A percentile compares a stretch with the other conserved stretches of the same genome.
phyloP scores from a whole-genome alignment of 306 rosid species.

The Cicer pinnatifidum region DNA sequence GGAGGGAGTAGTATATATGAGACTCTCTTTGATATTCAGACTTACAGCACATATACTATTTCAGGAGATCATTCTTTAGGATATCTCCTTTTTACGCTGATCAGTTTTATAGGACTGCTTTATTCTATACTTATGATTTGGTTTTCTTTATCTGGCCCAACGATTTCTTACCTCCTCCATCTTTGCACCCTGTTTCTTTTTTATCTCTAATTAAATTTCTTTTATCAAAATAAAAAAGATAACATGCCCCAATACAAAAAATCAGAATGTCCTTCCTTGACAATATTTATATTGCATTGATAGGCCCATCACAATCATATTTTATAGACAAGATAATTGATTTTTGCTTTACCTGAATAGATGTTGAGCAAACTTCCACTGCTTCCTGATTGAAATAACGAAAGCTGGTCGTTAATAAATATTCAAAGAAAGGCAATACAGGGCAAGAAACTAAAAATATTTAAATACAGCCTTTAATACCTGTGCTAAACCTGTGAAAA shows the following conservation, averaged over 20 bases:
- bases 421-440: slow-evolving; percentile 32
- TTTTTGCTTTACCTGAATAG: slow-evolving; percentile 69
- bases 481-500: slow-evolving; percentile 99
- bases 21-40: slow-evolving; percentile 12
- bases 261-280: not conserved
- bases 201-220: not conserved
- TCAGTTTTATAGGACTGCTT: not conserved
- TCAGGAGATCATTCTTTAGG: not conserved
- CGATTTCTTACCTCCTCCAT: not conserved
- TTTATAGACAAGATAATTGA: slow-evolving; percentile 7
- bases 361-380: slow-evolving; percentile 86
- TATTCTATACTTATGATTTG: not conserved
- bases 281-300: slow-evolving; percentile 32
- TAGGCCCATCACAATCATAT: slow-evolving; percentile 25
- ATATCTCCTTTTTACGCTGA: slow-evolving; percentile 2
- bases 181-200: not conserved
- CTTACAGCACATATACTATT: not conserved
- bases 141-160: slow-evolving; percentile 9
- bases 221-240: not conserved
- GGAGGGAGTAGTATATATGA: not conserved
- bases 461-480: slow-evolving; percentile 51
- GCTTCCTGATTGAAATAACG: slow-evolving; percentile 74
- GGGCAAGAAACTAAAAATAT: slow-evolving; percentile 24
- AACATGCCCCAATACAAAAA: slow-evolving; percentile 4
- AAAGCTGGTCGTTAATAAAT: slow-evolving; percentile 31